Evolutionary conservation across 148 eudicot species (phyloP).

Genomic region (Chenopodium formosanum): DNA sequence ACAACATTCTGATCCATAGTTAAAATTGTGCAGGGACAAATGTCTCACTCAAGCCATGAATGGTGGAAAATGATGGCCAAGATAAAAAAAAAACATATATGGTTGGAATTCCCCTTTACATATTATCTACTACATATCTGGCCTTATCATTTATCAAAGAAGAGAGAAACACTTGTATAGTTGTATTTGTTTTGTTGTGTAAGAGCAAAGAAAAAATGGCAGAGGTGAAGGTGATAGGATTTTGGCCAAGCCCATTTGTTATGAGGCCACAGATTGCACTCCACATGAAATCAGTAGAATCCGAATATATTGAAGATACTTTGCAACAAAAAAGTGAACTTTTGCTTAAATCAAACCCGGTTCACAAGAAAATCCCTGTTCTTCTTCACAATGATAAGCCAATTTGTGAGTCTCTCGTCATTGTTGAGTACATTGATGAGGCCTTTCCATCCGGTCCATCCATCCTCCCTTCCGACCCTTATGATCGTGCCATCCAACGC

Average conservation of each 20-base stretch:
- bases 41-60: too few species aligned
- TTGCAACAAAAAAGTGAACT: slow-evolving; percentile 47
- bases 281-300: slow-evolving; percentile 42
- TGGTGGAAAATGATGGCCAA: too few species aligned
- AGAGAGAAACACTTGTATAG: too few species aligned
- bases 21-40: too few species aligned
- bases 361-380: slow-evolving; percentile 65
- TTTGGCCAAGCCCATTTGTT: slow-evolving; percentile 47
- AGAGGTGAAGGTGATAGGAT: slow-evolving; percentile 49
- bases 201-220: slow-evolving; percentile 18
- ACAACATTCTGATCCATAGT: too few species aligned
- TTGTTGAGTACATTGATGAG: slow-evolving; percentile 65
- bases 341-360: slow-evolving; percentile 63
- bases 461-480: slow-evolving; percentile 64
- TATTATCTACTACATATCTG: too few species aligned
- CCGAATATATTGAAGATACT: slow-evolving; percentile 42
- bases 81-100: too few species aligned
- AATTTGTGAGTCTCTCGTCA: slow-evolving; percentile 60
- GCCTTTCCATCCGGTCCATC: slow-evolving; percentile 42
- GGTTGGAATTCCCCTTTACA: too few species aligned
- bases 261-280: slow-evolving; percentile 48
- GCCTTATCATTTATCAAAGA: too few species aligned
- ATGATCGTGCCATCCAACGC: slow-evolving; percentile 60
- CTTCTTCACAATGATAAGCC: slow-evolving; percentile 53
- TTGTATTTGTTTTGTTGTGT: not conserved